Evolutionary conservation across 805 yeast genomes (phyloP).

Genomic region (Candida saitoana): DNA sequence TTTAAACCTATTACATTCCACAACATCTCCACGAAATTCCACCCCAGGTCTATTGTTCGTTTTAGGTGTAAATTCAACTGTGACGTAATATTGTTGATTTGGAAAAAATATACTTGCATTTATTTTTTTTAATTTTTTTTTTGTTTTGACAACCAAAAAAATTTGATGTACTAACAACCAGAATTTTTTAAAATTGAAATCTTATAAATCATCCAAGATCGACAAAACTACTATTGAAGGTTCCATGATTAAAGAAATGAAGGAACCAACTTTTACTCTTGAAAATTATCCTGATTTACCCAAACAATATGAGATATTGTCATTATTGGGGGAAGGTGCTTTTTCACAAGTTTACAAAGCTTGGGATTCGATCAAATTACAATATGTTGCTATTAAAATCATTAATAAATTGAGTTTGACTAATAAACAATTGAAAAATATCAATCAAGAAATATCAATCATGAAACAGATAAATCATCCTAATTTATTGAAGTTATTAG

Average conservation of each 20-base stretch:
- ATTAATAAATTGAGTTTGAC: constrained; percentile 59
- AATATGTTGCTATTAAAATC: constrained; percentile 68
- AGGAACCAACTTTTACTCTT: constrained; percentile 1
- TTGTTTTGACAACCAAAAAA: not conserved
- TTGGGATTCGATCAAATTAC: constrained; percentile 29
- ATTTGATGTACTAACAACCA: not conserved
- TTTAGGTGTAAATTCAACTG: too few species aligned
- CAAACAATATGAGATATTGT: constrained; percentile 24
- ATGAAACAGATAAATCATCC: constrained; percentile 63
- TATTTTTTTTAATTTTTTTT: not conserved
- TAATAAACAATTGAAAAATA: constrained; percentile 49
- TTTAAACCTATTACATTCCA: too few species aligned
- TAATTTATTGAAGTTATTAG: constrained; percentile 55
- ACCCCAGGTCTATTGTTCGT: too few species aligned
- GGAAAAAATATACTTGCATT: not conserved
- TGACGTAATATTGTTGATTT: not conserved
- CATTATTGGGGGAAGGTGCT: constrained; percentile 76
- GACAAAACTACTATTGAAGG: not conserved
- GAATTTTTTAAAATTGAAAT: not conserved
- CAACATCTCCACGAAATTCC: too few species aligned
- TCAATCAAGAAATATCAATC: constrained; percentile 67
- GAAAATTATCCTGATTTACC: constrained; percentile 26
- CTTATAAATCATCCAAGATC: not conserved
- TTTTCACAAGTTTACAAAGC: constrained; percentile 84
- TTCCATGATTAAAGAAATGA: not conserved